Evolutionary conservation across 1,139 yeast genomes (phyloP), one percentile per base, ranked within the genome.

Genomic region (Petasospora fabianii): DNA sequence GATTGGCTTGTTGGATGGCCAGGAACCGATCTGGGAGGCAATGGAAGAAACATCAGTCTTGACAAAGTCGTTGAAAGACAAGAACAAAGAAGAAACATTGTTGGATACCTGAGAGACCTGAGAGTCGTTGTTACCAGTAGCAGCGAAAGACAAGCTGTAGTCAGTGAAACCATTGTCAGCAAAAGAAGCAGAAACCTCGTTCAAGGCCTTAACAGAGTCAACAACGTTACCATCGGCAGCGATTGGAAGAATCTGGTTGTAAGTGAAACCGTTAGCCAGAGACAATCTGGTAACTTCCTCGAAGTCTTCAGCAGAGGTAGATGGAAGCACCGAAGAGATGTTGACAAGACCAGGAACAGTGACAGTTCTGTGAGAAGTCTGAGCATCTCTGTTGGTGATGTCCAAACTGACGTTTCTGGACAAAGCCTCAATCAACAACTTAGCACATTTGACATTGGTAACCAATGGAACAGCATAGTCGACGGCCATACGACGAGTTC

Each of bases 401-500:
- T 83, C 86, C 55, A 88, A 69, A 14, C 75, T 53, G 51, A 80
- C 71, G 44, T 68, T 61, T 69, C 95, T 75, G 17, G 95, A 75
- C 54, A 94, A 68, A 14, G 98, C 98, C 68, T 92, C 97, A 53
- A 92, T 83, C 66, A 94, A 75, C 54, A 94, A 73, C 69, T 94
- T 94, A 49, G 99, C 99, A 71, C 92, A 82, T 70, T 94, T 94
- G 54, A 92, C 98, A 61, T 94, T 94, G 52, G 99, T 92, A 38
- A 94, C 96, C 64, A 94, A 75, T 38, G 99, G 99, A 61, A 94
- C 86, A 39, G 97, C 90, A 63, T 86, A 94, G 66, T 94, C 99
- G 52, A 94, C 97, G 53, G 99, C 98, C 97, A 94, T 85, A 74
- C 99, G 94, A 75, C 99, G 95, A 40, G 97, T 86, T 67, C 80